Percentiles rank a stretch among this genome's conserved stretches.
Evolutionary conservation across 352 stramenopile genomes (phyloP).

Genomic region (Pythium diclinum): DNA sequence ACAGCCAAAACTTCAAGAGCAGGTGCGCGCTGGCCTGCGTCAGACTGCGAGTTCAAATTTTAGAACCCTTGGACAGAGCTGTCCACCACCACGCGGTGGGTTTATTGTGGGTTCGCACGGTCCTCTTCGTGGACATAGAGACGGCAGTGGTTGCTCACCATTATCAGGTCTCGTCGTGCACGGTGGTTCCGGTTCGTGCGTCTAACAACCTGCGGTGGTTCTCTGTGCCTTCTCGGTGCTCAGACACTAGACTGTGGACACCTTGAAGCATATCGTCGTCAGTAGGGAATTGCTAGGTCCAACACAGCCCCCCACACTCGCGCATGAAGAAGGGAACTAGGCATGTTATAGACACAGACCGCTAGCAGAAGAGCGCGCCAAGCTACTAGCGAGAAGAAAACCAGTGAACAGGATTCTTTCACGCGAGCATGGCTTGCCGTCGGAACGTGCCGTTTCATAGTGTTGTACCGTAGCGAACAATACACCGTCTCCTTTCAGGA

Average conservation of each 20-base stretch:
- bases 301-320: no score
- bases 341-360: background rate
- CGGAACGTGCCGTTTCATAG: no score
- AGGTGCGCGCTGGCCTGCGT: constrained; percentile 1
- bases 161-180: background rate
- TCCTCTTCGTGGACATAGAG: background rate
- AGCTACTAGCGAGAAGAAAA: background rate
- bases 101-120: background rate
- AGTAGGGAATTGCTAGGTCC: background rate
- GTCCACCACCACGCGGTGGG: constrained; percentile 1
- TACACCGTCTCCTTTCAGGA: background rate
- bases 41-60: background rate
- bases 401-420: background rate
- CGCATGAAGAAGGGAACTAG: background rate
- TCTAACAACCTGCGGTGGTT: background rate
- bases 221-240: background rate
- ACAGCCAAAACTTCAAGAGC: constrained; percentile 1
- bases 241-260: background rate
- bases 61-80: background rate
- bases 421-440: background rate
- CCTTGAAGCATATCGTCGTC: background rate
- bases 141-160: background rate
- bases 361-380: background rate
- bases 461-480: background rate
- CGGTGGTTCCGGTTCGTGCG: background rate